Conservation (phyloP, 2,329 filamentous ascomycete species). For the Botryosphaeria dothidea region DNA sequence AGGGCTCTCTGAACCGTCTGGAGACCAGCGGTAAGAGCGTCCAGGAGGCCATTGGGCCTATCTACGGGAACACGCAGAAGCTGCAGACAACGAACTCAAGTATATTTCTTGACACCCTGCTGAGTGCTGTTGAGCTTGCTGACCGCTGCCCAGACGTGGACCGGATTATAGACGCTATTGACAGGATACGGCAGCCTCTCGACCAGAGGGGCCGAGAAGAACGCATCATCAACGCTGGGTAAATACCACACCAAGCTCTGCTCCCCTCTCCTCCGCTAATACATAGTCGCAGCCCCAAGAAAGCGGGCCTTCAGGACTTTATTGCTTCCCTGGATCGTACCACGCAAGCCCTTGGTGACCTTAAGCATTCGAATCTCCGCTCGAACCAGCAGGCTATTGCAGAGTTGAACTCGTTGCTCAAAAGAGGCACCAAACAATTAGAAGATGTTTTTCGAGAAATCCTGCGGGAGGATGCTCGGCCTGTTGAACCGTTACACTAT, state of each 20-base stretch:
- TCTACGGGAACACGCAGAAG: constrained; percentile 88
- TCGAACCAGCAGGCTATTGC: constrained; percentile 87
- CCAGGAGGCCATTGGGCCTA: constrained; percentile 85
- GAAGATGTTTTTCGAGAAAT: constrained; percentile 81
- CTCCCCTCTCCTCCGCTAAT: constrained; percentile 14
- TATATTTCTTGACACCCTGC: constrained; percentile 40
- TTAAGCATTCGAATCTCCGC: constrained; percentile 86
- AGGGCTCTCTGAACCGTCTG: constrained; percentile 78
- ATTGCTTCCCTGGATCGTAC: constrained; percentile 87
- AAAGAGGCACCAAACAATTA: constrained; percentile 76
- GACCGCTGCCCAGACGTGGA: constrained; percentile 68
- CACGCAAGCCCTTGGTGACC: constrained; percentile 77
- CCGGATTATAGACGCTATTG: constrained; percentile 80
- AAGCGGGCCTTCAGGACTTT: constrained; percentile 79
- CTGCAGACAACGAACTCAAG: constrained; percentile 85
- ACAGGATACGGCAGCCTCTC: constrained; percentile 83
- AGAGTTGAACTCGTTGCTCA: constrained; percentile 76
- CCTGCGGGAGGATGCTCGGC: constrained; percentile 72
- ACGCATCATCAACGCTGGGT: constrained; percentile 81
- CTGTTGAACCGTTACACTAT: constrained; percentile 84
- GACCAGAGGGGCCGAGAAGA: constrained; percentile 93
- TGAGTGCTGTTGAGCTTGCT: background rate
- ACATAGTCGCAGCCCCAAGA: constrained; percentile 63
- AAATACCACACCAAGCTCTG: constrained; percentile 30
- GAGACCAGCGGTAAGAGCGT: constrained; percentile 89